Evolutionary conservation across 345 rosid species (phyloP), one percentile per base, ranked within the genome.

Genomic region (Linum lewisii): DNA sequence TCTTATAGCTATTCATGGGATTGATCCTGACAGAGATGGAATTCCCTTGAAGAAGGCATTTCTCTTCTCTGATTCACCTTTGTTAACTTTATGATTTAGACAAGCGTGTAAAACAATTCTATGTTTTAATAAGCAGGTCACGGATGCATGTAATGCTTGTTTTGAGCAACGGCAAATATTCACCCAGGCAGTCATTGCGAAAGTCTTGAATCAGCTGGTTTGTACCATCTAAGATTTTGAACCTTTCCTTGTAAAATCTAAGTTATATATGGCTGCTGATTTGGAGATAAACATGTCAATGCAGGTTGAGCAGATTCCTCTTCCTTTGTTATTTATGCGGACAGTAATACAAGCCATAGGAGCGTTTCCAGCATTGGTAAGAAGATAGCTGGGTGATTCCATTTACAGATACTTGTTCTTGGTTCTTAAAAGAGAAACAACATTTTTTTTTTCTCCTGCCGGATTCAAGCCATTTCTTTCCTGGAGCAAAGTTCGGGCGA

Each of bases 301-400:
- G 73, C 79, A 92, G 98, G 97, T 93, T 74, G 95, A 89, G 81
- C 99, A 84, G 77, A 93, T 80, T 77, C 99, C 99, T 58, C 85
- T 93, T 70, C 99, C 99, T 59, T 78, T 93, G 69, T 78, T 93
- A 72, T 93, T 93, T 83, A 93, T 93, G 99, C 95, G 99, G 25
- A 93, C 99, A 1, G 99, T 89, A 49, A 78, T 93, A 73, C 97
- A 93, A 78, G 87, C 99, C 64, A 79, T 93, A 47, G 94, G 95
- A 75, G 93, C 94, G 69, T 93, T 83, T 77, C 99, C 99, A 53
- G 95, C 85, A 34, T 72, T 90, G 95, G 97, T 90, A 76, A 79
- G 72, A 59, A 68, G 60, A 58, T 58, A 20, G 14, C 18, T 24
- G 6, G 25, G 51, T 63, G 60, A 16, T 47, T 49, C 25, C 24